Evolutionary conservation across 495 filamentous ascomycete species (phyloP).

Genomic region (Massariosphaeria phaeospora): DNA sequence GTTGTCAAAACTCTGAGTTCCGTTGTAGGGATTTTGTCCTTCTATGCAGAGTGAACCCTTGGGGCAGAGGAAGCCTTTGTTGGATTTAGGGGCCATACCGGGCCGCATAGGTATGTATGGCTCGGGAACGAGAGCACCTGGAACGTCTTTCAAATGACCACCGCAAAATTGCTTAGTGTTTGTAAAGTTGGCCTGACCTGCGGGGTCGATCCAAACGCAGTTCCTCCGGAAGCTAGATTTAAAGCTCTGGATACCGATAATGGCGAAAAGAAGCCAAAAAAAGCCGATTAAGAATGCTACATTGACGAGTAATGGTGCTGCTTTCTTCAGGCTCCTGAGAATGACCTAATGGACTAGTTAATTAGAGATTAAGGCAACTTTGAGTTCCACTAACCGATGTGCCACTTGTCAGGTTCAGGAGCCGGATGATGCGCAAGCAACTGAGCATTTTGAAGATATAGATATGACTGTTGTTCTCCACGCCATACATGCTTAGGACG

Average conservation of each 20-base stretch:
- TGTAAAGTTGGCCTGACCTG: conserved; percentile 32
- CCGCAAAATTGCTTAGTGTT: conserved; percentile 72
- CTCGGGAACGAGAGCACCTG: conserved; percentile 45
- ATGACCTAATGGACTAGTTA: conserved; percentile 58
- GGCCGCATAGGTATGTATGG: conserved; percentile 61
- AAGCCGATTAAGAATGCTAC: conserved; percentile 96
- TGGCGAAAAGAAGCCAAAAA: conserved; percentile 98
- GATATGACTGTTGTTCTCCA: conserved; percentile 64
- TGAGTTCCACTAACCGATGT: conserved; percentile 56
- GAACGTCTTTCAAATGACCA: conserved; percentile 62
- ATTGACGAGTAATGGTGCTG: conserved; percentile 86
- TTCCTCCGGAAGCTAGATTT: conserved; percentile 85
- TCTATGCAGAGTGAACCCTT: conserved; percentile 74
- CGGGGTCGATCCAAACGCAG: conserved; percentile 76
- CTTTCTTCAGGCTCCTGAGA: conserved; percentile 89
- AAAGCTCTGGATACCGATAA: conserved; percentile 95
- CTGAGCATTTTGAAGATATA: conserved; percentile 96
- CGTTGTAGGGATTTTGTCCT: conserved; percentile 72
- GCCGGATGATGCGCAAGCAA: conserved; percentile 82
- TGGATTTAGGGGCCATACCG: conserved; percentile 36
- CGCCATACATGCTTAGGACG: conserved; percentile 58
- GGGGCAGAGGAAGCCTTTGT: conserved; percentile 93
- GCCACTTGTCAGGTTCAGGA: conserved; percentile 84
- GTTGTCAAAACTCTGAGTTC: conserved; percentile 91
- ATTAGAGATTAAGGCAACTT: neutral